Percentiles rank a stretch among this genome's conserved stretches.
Evolutionary conservation across 768 basidiomycete genomes (phyloP).

Genomic region (Pleurotus tuoliensis): DNA sequence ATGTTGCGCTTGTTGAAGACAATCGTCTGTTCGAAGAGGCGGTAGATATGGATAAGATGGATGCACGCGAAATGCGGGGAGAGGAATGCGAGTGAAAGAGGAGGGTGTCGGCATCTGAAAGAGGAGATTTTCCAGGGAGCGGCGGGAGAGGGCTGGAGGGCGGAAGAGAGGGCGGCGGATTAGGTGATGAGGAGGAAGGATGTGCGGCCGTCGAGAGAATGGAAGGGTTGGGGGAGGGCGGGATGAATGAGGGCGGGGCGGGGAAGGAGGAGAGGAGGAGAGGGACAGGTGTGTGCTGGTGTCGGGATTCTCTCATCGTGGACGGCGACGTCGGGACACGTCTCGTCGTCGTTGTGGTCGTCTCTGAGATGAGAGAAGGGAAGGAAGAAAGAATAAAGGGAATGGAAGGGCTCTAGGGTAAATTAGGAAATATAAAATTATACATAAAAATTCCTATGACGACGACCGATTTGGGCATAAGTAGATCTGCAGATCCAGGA

Average conservation of each 20-base stretch:
- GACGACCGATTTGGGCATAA: neutral
- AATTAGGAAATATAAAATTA: neutral
- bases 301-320: neutral
- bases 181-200: neutral
- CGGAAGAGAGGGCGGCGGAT: constrained; percentile 10
- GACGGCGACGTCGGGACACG: too few species aligned
- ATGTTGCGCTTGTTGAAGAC: neutral
- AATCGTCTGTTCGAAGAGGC: neutral
- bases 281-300: constrained; percentile 9
- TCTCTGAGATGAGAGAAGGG: neutral
- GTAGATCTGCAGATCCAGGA: neutral
- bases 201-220: neutral
- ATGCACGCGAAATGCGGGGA: constrained; percentile 3
- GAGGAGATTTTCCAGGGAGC: constrained; percentile 6
- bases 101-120: constrained; percentile 8
- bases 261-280: constrained; percentile 38
- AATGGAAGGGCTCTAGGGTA: neutral
- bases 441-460: neutral
- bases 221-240: constrained; percentile 5
- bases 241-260: constrained; percentile 31
- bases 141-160: constrained; percentile 8
- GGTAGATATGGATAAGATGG: neutral
- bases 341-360: neutral
- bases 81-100: constrained; percentile 4
- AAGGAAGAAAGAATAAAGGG: neutral